Base-by-base conservation (phyloP, 257 asterid species). In the Linaria vulgaris region DNA sequence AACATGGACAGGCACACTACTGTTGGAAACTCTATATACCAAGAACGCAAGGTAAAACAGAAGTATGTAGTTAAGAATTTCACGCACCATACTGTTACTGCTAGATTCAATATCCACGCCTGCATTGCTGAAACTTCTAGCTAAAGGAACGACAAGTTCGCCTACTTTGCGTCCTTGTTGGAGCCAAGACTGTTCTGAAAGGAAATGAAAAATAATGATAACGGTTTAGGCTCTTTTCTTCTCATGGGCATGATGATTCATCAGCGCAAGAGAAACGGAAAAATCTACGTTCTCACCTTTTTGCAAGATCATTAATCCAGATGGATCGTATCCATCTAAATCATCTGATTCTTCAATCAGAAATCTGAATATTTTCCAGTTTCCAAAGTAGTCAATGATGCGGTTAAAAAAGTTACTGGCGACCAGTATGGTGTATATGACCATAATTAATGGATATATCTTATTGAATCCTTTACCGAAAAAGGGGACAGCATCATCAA, bases 401-500 rank as follows among this genome's bases (percentile, higher is more conserved):
- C 84, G 85, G 51, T 78, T 84, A 54, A 85, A 85, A 56, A 85
- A 81, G 74, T 85, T 85, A 83, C 81, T 73, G 5, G 82, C 96
- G 43, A 88, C 67, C 63, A 85, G 67, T 67, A 85, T 63, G 61
- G 94, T 85, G 52, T 85, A 88, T 54, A 88, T 59, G 34, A 85
- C 96, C 96, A 88, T 85, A 64, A 78, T 83, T 62, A 88, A 85
- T 38, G 95, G 95, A 77, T 83, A 88, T 14, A 88, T 80, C 76
- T 76, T 88, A 66, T 88, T 88, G 80, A 88, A 88, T 37, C 85
- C 85, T 61, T 78, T 83, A 54, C 95, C 96, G 63, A 88, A 88
- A 82, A 88, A 88, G 43, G 96, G 96, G 57, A 85, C 95, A 53
- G 89, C 95, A 46, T 80, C 86, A 23, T 88, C 96, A 63, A 88